Percentiles rank a stretch among this genome's conserved stretches.
These are phyloP conservation scores for Trametes sp. DNA, from an alignment of 1,284 basidiomycete genomes.

Conservation along the genomic window DNA sequence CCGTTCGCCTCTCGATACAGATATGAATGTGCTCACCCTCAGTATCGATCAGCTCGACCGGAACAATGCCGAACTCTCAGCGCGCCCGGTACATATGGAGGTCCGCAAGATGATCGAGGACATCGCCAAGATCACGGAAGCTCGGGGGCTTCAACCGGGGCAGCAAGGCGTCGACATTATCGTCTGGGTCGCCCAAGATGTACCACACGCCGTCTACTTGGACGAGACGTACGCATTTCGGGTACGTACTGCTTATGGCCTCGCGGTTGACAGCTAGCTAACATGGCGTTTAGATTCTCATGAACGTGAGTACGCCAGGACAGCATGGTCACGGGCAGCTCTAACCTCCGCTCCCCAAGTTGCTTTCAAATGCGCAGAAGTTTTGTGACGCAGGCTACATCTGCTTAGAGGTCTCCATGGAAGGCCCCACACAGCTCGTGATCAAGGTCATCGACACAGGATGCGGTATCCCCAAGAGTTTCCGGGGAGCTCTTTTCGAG, in stretches of 20 bases:
- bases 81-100: conserved; percentile 40
- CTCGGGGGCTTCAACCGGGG: conserved; percentile 32
- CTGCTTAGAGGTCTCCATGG: conserved; percentile 37
- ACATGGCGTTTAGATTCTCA: conserved; percentile 33
- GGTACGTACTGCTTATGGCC: conserved; percentile 26
- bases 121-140: conserved; percentile 39
- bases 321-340: neutral
- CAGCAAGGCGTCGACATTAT: conserved; percentile 38
- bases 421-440: conserved; percentile 31
- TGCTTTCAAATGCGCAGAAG: conserved; percentile 43
- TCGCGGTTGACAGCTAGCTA: neutral
- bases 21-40: too few species aligned
- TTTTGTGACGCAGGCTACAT: conserved; percentile 43
- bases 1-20: neutral
- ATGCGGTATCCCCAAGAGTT: conserved; percentile 41
- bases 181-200: conserved; percentile 37
- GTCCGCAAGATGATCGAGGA: conserved; percentile 42
- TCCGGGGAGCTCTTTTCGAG: conserved; percentile 41
- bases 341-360: conserved; percentile 18
- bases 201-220: conserved; percentile 37
- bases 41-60: conserved; percentile 43
- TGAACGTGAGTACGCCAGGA: conserved; percentile 38
- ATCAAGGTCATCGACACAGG: conserved; percentile 41
- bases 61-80: conserved; percentile 42
- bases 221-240: conserved; percentile 43